A percentile compares a stretch with the other conserved stretches of the same genome.
These are phyloP conservation scores for Cordyceps pruinosa DNA, from an alignment of 2,329 filamentous ascomycete genomes.

Conservation along the genomic window DNA sequence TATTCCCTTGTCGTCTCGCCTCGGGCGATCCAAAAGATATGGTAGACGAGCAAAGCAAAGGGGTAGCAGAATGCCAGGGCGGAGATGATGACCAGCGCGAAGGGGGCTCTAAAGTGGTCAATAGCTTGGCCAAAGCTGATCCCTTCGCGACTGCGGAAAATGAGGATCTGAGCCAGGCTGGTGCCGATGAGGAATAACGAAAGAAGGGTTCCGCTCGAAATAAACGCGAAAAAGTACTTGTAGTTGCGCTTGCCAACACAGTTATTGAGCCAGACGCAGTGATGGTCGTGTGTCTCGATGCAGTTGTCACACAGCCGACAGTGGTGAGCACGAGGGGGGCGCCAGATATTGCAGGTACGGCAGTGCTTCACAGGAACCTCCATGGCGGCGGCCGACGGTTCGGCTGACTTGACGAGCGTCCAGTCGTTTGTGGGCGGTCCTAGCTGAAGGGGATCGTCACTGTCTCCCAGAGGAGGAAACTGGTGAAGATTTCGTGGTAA, in stretches of 20 bases:
- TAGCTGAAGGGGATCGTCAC: slow-evolving; percentile 73
- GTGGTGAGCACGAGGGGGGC: slow-evolving; percentile 89
- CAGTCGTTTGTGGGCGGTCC: slow-evolving; percentile 88
- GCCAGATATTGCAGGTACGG: slow-evolving; percentile 96
- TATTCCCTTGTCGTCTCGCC: slow-evolving; percentile 96
- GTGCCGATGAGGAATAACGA: slow-evolving; percentile 69
- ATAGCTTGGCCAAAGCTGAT: slow-evolving; percentile 65
- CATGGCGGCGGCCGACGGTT: slow-evolving; percentile 75
- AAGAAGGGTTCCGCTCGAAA: slow-evolving; percentile 71
- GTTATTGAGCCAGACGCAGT: slow-evolving; percentile 99
- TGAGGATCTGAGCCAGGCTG: slow-evolving; percentile 71
- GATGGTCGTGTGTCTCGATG: slow-evolving; percentile 93
- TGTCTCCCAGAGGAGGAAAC: slow-evolving; percentile 67
- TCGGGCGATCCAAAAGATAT: slow-evolving; percentile 81
- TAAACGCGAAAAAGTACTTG: slow-evolving; percentile 92
- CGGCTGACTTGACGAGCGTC: slow-evolving; percentile 80
- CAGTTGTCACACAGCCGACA: slow-evolving; percentile 97
- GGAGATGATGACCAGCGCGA: slow-evolving; percentile 83
- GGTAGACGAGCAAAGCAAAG: slow-evolving; percentile 75
- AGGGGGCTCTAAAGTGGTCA: slow-evolving; percentile 66
- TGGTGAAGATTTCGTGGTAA: slow-evolving; percentile 86
- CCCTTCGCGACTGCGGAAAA: slow-evolving; percentile 58
- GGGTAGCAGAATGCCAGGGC: slow-evolving; percentile 73
- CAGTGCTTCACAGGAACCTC: slow-evolving; percentile 98
- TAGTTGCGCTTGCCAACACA: slow-evolving; percentile 96